These are phyloP conservation scores for Aspergillus sp. DNA, from an alignment of 2,329 filamentous ascomycete genomes.

Conservation along the genomic window DNA sequence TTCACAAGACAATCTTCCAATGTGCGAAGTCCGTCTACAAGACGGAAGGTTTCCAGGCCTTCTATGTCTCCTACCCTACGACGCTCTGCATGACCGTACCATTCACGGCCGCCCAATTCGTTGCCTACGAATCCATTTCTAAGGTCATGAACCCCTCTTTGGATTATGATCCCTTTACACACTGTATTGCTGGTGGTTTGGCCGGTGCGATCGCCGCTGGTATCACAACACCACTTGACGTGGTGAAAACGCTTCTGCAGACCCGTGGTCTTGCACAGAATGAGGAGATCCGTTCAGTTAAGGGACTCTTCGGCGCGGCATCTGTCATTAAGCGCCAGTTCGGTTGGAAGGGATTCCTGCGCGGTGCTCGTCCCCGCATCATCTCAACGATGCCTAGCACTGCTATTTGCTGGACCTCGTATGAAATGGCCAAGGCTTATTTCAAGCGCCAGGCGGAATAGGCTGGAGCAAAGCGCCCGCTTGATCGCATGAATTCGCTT, in stretches of 20 bases:
- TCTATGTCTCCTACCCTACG: slow-evolving; percentile 98
- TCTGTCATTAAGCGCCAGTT: slow-evolving; percentile 79
- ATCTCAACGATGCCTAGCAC: slow-evolving; percentile 98
- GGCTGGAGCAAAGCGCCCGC: slow-evolving; percentile 6
- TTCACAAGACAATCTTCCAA: slow-evolving; percentile 80
- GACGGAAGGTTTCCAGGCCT: slow-evolving; percentile 83
- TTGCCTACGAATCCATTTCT: slow-evolving; percentile 95
- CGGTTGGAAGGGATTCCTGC: slow-evolving; percentile 85
- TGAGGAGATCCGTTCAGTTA: slow-evolving; percentile 78
- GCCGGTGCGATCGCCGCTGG: slow-evolving; percentile 92
- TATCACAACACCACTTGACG: slow-evolving; percentile 92
- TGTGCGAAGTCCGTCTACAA: slow-evolving; percentile 87
- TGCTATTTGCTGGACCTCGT: slow-evolving; percentile 89
- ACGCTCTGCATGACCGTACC: slow-evolving; percentile 98
- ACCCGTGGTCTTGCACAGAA: slow-evolving; percentile 84
- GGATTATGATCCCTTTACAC: slow-evolving; percentile 84
- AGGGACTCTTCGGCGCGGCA: slow-evolving; percentile 75
- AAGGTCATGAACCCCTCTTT: slow-evolving; percentile 83
- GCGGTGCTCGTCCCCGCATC: slow-evolving; percentile 84
- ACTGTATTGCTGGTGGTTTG: slow-evolving; percentile 87
- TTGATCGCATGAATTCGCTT: slow-evolving; percentile 18
- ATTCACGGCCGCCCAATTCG: slow-evolving; percentile 95
- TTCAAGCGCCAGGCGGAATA: slow-evolving; percentile 51
- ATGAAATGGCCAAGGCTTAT: slow-evolving; percentile 68
- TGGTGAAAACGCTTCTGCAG: slow-evolving; percentile 96